Evolutionary conservation across 2,329 filamentous ascomycete genomes (phyloP).

Genomic region (Botrytis byssoidea): DNA sequence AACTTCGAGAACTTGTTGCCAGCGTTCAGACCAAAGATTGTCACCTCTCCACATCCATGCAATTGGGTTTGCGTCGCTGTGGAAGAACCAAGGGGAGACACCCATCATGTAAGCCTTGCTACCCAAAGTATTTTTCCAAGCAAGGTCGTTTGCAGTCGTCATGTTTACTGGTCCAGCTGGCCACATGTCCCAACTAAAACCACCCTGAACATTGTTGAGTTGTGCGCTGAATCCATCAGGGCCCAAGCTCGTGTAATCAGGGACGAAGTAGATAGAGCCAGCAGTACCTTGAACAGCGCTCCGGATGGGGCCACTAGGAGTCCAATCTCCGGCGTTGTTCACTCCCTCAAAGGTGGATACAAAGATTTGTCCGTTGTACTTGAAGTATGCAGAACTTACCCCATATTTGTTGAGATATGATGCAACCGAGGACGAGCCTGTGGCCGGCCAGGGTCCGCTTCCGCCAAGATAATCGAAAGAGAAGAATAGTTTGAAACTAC

Average conservation of each 20-base stretch:
- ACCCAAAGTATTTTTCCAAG: conserved; percentile 42
- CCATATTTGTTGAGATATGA: conserved; percentile 38
- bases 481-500: conserved; percentile 37
- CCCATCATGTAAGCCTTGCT: conserved; percentile 53
- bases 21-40: conserved; percentile 58
- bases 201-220: conserved; percentile 41
- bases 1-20: conserved; percentile 50
- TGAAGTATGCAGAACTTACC: conserved; percentile 40
- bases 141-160: conserved; percentile 41
- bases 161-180: conserved; percentile 41
- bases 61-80: conserved; percentile 55
- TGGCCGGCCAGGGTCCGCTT: conserved; percentile 32
- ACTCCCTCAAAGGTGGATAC: conserved; percentile 54
- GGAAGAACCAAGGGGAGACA: conserved; percentile 60
- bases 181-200: conserved; percentile 47
- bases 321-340: conserved; percentile 45
- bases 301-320: conserved; percentile 40
- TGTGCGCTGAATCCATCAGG: conserved; percentile 34
- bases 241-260: conserved; percentile 47
- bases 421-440: conserved; percentile 31
- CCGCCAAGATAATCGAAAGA: conserved; percentile 41
- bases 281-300: conserved; percentile 33
- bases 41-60: conserved; percentile 65
- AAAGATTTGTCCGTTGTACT: conserved; percentile 43
- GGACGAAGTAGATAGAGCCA: conserved; percentile 44